Evolutionary conservation across 1,139 yeast species (phyloP).

Genomic region (Waltiozyma sp.): DNA sequence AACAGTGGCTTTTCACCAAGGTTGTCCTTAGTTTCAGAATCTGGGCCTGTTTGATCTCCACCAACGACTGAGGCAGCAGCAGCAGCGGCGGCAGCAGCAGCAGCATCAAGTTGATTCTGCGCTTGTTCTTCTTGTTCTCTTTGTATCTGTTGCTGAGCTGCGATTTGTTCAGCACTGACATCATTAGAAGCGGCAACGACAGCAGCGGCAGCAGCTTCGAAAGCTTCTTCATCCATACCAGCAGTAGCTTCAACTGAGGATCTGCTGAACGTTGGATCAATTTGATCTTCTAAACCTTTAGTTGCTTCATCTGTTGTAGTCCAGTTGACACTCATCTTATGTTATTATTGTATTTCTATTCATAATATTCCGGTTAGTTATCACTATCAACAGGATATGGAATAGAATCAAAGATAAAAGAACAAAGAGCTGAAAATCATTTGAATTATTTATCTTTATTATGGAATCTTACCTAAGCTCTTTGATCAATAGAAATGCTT

Average conservation of each 20-base stretch:
- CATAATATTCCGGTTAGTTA: too few relatives aligned
- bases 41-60: background rate
- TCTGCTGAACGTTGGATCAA: conserved; percentile 14
- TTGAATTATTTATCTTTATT: too few relatives aligned
- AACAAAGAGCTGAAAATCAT: too few relatives aligned
- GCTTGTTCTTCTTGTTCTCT: conserved; percentile 1
- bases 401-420: too few relatives aligned
- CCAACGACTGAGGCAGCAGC: conserved; percentile 1
- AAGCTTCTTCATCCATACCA: conserved; percentile 11
- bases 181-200: conserved; percentile 14
- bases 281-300: conserved; percentile 10
- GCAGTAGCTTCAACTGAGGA: background rate
- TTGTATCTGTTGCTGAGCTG: background rate
- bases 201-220: conserved; percentile 23
- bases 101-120: background rate
- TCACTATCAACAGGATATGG: too few relatives aligned
- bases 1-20: background rate
- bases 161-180: conserved; percentile 2
- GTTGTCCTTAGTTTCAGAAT: background rate
- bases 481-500: background rate
- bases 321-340: background rate
- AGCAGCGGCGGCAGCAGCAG: conserved; percentile 3
- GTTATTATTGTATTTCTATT: too few relatives aligned
- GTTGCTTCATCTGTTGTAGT: background rate
- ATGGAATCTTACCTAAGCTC: background rate